Percentiles rank a stretch among this genome's conserved stretches.
phyloP scores from a whole-genome alignment of 164 flowering plant species.

The Magnolia changhungtana region DNA sequence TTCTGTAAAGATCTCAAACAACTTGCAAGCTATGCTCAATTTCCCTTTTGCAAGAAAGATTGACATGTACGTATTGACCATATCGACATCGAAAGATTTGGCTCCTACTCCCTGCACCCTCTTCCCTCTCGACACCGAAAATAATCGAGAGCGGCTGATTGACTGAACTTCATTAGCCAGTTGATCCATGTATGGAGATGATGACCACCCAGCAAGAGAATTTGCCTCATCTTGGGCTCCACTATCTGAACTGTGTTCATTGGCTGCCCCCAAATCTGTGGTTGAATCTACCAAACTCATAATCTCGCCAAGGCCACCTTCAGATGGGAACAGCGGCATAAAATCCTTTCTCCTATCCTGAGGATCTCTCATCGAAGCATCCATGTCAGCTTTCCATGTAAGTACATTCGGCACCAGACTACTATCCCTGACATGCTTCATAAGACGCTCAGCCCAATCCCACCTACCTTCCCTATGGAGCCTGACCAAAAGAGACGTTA shows the following conservation, averaged over 20 bases:
- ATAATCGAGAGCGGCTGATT: constrained; percentile 15
- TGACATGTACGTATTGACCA: constrained; percentile 87
- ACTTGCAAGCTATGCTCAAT: constrained; percentile 83
- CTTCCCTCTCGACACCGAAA: constrained; percentile 45
- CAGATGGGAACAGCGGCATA: constrained; percentile 62
- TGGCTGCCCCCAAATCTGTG: constrained; percentile 4
- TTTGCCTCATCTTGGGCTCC: constrained; percentile 15
- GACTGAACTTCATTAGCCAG: constrained; percentile 45
- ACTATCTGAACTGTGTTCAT: constrained; percentile 19
- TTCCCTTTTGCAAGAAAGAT: constrained; percentile 85
- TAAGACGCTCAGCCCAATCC: constrained; percentile 68
- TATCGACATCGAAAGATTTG: constrained; percentile 70
- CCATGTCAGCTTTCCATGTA: constrained; percentile 69
- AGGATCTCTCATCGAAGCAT: constrained; percentile 46
- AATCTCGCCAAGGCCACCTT: constrained; percentile 48
- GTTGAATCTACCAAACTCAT: constrained; percentile 31
- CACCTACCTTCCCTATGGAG: constrained; percentile 66
- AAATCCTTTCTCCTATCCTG: constrained; percentile 57
- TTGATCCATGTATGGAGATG: constrained; percentile 78
- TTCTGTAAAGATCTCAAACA: constrained; percentile 84
- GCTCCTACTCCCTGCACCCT: constrained; percentile 53
- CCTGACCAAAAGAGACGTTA: constrained; percentile 67
- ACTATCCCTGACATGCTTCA: constrained; percentile 74
- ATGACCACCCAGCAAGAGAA: constrained; percentile 50
- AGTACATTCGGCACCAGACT: constrained; percentile 52